Conservation (phyloP, 208 protist species). For the Leishmania aethiopica region DNA sequence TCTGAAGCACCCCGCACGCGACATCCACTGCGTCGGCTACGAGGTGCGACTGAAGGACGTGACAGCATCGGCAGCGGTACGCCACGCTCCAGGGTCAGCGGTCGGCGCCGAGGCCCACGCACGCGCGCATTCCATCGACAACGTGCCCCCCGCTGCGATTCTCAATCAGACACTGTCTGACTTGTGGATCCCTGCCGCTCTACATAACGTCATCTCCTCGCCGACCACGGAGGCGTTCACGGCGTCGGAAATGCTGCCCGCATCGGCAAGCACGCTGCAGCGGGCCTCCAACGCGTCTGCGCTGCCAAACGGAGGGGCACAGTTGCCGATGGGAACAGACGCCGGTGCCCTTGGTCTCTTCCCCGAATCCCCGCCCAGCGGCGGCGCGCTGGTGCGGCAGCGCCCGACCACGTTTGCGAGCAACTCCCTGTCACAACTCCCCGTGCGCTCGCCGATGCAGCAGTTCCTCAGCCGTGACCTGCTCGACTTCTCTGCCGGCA, state of each 20-base stretch:
- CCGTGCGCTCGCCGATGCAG: conserved; percentile 25
- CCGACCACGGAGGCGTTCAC: neutral
- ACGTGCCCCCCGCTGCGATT: neutral
- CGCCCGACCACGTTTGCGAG: neutral
- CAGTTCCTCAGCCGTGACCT: conserved; percentile 26
- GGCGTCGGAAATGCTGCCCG: neutral
- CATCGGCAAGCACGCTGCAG: neutral
- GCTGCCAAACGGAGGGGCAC: neutral
- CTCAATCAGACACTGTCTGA: neutral
- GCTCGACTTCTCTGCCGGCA: conserved; percentile 8
- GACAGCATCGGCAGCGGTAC: neutral
- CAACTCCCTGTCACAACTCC: conserved; percentile 2
- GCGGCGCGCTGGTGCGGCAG: neutral
- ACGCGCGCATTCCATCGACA: neutral
- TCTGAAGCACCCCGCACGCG: conserved; percentile 45
- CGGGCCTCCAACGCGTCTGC: neutral
- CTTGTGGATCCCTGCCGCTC: neutral
- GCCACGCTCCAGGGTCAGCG: neutral
- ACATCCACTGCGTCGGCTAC: conserved; percentile 73
- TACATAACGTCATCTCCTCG: neutral
- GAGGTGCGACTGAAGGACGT: conserved; percentile 41
- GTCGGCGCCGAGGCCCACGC: neutral
- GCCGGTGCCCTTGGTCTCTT: neutral
- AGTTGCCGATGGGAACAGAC: neutral
- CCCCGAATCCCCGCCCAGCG: neutral